These are phyloP conservation scores for Fusarium ambrosium DNA, from an alignment of 2,329 filamentous ascomycete genomes.

Conservation along the genomic window DNA sequence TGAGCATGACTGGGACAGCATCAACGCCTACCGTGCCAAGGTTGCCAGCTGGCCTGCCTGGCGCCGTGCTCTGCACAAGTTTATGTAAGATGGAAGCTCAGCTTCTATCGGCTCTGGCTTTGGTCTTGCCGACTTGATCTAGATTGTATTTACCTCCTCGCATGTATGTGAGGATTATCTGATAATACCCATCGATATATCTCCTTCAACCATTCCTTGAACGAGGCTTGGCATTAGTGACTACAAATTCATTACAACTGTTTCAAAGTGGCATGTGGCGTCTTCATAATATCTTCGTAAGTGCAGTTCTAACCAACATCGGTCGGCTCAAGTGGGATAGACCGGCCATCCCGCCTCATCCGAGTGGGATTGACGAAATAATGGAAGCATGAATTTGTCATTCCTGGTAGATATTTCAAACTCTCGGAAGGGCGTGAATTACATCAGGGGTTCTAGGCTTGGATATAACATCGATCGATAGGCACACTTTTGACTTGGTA, in stretches of 20 bases:
- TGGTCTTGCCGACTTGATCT: neutral
- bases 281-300: neutral
- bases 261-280: neutral
- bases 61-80: constrained; percentile 49
- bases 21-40: constrained; percentile 66
- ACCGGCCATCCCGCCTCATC: constrained; percentile 15
- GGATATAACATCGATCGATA: neutral
- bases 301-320: neutral
- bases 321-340: constrained; percentile 1
- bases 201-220: neutral
- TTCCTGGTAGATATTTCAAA: neutral
- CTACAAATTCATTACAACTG: neutral
- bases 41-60: constrained; percentile 64
- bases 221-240: neutral
- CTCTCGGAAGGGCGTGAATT: neutral
- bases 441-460: neutral
- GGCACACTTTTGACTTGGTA: neutral
- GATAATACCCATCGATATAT: constrained; percentile 38
- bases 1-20: constrained; percentile 73
- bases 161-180: constrained; percentile 9
- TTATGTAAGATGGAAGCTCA: neutral
- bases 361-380: constrained; percentile 25
- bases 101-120: fast-evolving
- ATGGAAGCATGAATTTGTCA: constrained; percentile 12
- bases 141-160: constrained; percentile 22